A percentile compares a stretch with the other conserved stretches of the same genome.
These are phyloP conservation scores for Globisporangium recalcitrans DNA, from an alignment of 352 stramenopile species.

Conservation along the genomic window DNA sequence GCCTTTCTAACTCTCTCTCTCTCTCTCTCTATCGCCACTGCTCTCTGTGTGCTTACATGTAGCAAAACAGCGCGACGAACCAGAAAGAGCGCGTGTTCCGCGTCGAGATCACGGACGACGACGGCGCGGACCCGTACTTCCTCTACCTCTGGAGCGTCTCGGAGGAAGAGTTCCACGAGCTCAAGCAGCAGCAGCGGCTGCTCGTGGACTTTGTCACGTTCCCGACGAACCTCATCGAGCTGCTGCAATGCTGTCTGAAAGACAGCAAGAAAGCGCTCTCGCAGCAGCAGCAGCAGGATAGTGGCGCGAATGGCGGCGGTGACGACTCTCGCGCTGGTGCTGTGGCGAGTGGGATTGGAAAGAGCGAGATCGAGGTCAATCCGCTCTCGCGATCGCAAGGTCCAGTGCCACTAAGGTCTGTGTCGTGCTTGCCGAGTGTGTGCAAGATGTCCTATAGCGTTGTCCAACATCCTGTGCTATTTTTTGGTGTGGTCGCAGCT, in stretches of 20 bases:
- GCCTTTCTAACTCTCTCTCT: background rate
- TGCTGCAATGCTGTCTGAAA: conserved; percentile 86
- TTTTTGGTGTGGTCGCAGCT: conserved; percentile 30
- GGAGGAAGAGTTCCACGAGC: conserved; percentile 92
- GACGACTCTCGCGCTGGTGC: conserved; percentile 7
- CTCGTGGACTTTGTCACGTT: conserved; percentile 93
- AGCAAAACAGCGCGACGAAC: conserved; percentile 73
- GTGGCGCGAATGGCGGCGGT: background rate
- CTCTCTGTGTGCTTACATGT: background rate
- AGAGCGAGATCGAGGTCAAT: conserved; percentile 12
- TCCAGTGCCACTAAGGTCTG: conserved; percentile 61
- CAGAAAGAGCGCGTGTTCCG: conserved; percentile 88
- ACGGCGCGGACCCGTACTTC: conserved; percentile 89
- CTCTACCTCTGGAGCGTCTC: conserved; percentile 91
- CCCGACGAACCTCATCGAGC: conserved; percentile 89
- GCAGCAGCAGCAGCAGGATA: conserved; percentile 7
- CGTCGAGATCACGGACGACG: conserved; percentile 92
- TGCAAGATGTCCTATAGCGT: background rate
- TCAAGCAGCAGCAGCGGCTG: conserved; percentile 91
- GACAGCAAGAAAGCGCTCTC: conserved; percentile 42
- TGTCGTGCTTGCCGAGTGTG: background rate
- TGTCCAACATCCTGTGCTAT: background rate
- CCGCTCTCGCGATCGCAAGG: conserved; percentile 52
- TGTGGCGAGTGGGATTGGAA: background rate
- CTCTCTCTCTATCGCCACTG: background rate